Evolutionary conservation across 2,329 filamentous ascomycete species (phyloP), one percentile per base, ranked within the genome.

Genomic region (Fusarium gaditjirri): DNA sequence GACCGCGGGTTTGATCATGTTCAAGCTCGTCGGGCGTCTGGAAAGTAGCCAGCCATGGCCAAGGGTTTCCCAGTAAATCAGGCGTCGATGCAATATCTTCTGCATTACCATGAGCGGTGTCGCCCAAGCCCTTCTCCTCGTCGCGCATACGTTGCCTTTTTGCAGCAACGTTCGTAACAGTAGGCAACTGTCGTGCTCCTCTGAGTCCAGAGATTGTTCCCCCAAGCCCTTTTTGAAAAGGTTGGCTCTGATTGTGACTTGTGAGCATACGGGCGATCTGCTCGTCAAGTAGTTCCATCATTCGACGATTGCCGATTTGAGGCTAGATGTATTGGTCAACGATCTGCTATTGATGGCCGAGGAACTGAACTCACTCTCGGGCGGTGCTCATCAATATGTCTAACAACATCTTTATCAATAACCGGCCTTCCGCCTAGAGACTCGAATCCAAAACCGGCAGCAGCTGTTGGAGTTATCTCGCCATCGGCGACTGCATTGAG

Each of bases 371-470:
- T 72, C 76, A 86, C 84, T 74, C 77, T 66, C 16, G 81, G 79
- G 21, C 81, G 77, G 25, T 81, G 80, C 46, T 80, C 77, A 8
- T 85, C 85, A 21, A 88, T 78, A 9, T 82, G 78, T 57, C 74
- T 80, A 33, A 87, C 62, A 16, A 84, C 61, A 3, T 77, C 70
- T 19, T 80, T 81, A 65, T 86, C 77, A 17, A 81, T 76, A 8
- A 87, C 64, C 3, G 87, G 88, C n/a, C 87, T 79, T 11, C 77
- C 75, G 31, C 82, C 75, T 38, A 81, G 56, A 10, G 81, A 73
- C 54, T 87, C 83, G 65, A 90, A 90, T 19, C 88, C 85, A 70
- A 84, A 90, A 2, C 86, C 88, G 4, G 82, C 80, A 11, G 85
- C 85, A 8, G 84, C 85, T 8, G 83, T 85, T 9, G 86, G 82